A percentile compares a stretch with the other conserved stretches of the same genome.
Conservation (phyloP, 1,139 yeast species). For the Pichia sp. region DNA sequence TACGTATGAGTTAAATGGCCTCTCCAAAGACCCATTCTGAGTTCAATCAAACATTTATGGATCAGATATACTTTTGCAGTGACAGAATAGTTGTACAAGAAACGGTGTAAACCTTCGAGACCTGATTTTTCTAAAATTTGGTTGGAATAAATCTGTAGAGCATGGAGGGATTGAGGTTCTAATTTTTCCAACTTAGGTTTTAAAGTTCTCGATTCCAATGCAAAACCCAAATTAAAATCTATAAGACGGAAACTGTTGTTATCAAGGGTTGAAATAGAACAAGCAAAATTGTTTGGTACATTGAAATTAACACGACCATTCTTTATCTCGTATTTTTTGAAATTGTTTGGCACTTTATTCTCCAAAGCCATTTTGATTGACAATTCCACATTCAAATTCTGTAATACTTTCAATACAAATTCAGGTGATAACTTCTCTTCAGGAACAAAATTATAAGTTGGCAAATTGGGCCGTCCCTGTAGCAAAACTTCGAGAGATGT, state of each 20-base stretch:
- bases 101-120: slow-evolving; percentile 53
- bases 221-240: slow-evolving; percentile 62
- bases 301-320: slow-evolving; percentile 73
- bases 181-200: slow-evolving; percentile 26
- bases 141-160: slow-evolving; percentile 51
- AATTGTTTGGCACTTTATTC: slow-evolving; percentile 55
- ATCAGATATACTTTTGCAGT: slow-evolving; percentile 68
- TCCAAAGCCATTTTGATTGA: slow-evolving; percentile 69
- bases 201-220: slow-evolving; percentile 31
- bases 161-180: slow-evolving; percentile 33
- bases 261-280: slow-evolving; percentile 57
- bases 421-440: slow-evolving; percentile 46
- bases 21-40: slow-evolving; percentile 56
- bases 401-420: slow-evolving; percentile 54
- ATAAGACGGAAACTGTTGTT: slow-evolving; percentile 74
- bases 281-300: slow-evolving; percentile 59
- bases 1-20: slow-evolving; percentile 62
- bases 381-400: slow-evolving; percentile 64
- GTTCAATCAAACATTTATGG: slow-evolving; percentile 53
- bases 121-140: slow-evolving; percentile 44
- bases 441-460: slow-evolving; percentile 54
- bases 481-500: slow-evolving; percentile 82
- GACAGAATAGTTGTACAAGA: slow-evolving; percentile 63
- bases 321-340: slow-evolving; percentile 53
- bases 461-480: slow-evolving; percentile 69